Evolutionary conservation across 2,329 filamentous ascomycete species (phyloP).

Genomic region (Trichoderma sp.): DNA sequence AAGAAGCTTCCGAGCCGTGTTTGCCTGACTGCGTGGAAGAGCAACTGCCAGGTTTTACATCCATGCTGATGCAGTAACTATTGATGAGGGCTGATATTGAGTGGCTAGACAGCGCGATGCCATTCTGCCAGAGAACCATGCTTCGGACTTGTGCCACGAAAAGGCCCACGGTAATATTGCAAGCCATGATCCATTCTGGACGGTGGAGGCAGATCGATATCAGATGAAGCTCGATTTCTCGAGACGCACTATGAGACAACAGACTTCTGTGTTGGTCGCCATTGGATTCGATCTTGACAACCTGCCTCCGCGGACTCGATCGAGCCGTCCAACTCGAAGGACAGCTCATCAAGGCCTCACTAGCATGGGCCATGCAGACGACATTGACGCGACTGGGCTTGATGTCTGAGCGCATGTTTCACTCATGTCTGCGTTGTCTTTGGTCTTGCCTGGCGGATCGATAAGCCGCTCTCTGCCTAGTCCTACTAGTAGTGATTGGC

Average conservation of each 20-base stretch:
- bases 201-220: not conserved
- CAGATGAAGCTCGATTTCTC: not conserved
- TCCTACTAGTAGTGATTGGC: not conserved
- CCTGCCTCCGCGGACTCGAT: not conserved
- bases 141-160: not conserved
- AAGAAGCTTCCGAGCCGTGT: constrained; percentile 7
- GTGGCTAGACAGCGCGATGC: not conserved
- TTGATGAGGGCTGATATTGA: not conserved
- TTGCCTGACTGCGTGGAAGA: not conserved
- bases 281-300: constrained; percentile 1
- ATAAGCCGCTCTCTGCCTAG: not conserved
- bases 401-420: constrained; percentile 9
- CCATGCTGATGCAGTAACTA: not conserved
- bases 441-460: not conserved
- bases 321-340: not conserved
- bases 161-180: not conserved
- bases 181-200: no score
- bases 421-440: not conserved
- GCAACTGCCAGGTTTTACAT: not conserved
- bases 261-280: not conserved
- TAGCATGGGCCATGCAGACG: not conserved
- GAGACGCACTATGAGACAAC: not conserved
- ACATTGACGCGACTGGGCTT: not conserved
- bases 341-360: not conserved
- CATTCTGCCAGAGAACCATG: not conserved